Percentiles rank a stretch among this genome's conserved stretches.
Conservation (phyloP, 140 eudicot genomes). For the Ambrosia hybrid region DNA sequence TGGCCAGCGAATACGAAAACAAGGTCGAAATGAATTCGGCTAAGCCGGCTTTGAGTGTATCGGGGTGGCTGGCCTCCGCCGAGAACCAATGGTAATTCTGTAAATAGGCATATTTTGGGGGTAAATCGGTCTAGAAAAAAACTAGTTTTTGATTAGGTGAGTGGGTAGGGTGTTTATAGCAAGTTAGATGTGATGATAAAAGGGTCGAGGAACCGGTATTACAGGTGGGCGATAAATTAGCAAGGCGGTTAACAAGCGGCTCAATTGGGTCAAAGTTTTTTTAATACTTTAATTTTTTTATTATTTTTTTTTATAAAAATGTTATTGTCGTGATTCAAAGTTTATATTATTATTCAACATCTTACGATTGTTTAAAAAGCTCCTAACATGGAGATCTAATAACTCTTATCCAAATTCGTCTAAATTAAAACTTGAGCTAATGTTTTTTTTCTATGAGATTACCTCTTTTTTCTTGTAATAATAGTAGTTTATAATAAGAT, state of each 20-base stretch:
- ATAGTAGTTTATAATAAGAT: too few species aligned
- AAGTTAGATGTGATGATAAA: slow-evolving; percentile 27
- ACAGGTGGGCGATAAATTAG: slow-evolving; percentile 29
- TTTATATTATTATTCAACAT: too few species aligned
- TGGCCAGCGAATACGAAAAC: slow-evolving; percentile 71
- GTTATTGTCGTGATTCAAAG: too few species aligned
- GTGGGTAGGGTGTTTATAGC: background rate
- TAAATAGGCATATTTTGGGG: slow-evolving; percentile 52
- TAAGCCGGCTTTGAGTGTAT: slow-evolving; percentile 64
- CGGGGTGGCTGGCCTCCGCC: slow-evolving; percentile 41
- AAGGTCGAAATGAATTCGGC: slow-evolving; percentile 59
- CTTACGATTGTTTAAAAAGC: too few species aligned
- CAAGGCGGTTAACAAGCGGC: slow-evolving; percentile 11
- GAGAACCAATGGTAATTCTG: slow-evolving; percentile 53
- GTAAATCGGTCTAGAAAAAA: slow-evolving; percentile 8
- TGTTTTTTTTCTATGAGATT: too few species aligned
- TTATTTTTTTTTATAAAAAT: too few species aligned
- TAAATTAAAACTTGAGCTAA: too few species aligned
- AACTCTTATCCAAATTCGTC: too few species aligned
- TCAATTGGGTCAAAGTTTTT: slow-evolving; percentile 8
- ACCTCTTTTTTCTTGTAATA: too few species aligned
- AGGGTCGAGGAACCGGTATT: slow-evolving; percentile 50
- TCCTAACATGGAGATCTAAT: too few species aligned
- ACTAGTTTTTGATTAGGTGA: slow-evolving; percentile 7
- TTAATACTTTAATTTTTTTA: too few species aligned